These are phyloP conservation scores for Dothideomycetes sp. DNA, from an alignment of 2,329 filamentous ascomycete species.

Conservation along the genomic window DNA sequence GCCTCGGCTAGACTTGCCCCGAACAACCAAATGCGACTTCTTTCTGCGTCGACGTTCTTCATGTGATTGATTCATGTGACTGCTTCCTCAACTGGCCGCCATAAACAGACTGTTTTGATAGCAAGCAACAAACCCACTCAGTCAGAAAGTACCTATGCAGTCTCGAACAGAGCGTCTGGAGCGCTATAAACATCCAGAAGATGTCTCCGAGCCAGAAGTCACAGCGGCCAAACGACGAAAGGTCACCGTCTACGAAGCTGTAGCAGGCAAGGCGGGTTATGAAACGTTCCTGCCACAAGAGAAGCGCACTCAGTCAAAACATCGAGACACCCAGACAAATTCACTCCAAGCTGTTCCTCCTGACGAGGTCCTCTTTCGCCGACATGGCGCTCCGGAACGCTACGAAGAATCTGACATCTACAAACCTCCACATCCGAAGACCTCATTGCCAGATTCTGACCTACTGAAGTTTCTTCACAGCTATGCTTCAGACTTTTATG, in stretches of 20 bases:
- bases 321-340: conserved; percentile 20
- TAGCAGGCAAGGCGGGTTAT: conserved; percentile 34
- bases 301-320: conserved; percentile 22
- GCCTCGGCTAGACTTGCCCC: too few relatives aligned
- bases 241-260: conserved; percentile 10
- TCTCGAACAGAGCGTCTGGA: neutral
- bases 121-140: too few relatives aligned
- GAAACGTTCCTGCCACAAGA: conserved; percentile 35
- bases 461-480: conserved; percentile 59
- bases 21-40: too few relatives aligned
- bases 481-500: conserved; percentile 61
- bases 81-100: too few relatives aligned
- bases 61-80: too few relatives aligned
- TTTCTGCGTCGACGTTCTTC: too few relatives aligned
- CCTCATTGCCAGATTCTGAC: conserved; percentile 55
- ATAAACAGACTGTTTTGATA: too few relatives aligned
- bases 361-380: conserved; percentile 62
- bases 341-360: conserved; percentile 45
- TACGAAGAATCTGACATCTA: conserved; percentile 66
- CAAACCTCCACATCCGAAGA: conserved; percentile 18
- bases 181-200: conserved; percentile 6
- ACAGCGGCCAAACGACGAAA: conserved; percentile 4
- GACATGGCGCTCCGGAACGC: conserved; percentile 53
- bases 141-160: too few relatives aligned
- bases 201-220: neutral